A percentile compares a stretch with the other conserved stretches of the same genome.
phyloP scores from a whole-genome alignment of 495 filamentous ascomycete species.

The Podospora pseudocomata region DNA sequence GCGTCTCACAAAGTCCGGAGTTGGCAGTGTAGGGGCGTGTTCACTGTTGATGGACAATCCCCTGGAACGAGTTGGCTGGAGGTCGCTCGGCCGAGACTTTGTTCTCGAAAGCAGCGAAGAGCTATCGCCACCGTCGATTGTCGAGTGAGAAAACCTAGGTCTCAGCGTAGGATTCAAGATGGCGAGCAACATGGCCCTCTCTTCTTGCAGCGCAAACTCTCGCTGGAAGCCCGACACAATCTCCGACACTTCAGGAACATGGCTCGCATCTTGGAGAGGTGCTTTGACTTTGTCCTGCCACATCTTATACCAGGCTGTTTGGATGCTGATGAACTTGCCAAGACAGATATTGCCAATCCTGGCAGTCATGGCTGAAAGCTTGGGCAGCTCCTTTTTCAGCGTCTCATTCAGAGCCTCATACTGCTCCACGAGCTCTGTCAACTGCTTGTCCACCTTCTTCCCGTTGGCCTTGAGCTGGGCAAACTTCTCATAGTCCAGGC shows the following conservation, averaged over 20 bases:
- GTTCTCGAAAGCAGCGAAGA: constrained; percentile 37
- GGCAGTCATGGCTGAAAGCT: constrained; percentile 72
- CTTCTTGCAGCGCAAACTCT: constrained; percentile 64
- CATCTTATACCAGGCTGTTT: constrained; percentile 71
- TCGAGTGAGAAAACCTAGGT: constrained; percentile 45
- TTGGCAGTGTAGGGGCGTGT: constrained; percentile 57
- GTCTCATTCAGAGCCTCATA: constrained; percentile 88
- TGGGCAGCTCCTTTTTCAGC: constrained; percentile 86
- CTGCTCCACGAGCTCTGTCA: constrained; percentile 74
- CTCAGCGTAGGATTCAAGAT: constrained; percentile 47
- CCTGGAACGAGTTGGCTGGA: constrained; percentile 40
- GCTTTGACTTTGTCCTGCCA: constrained; percentile 76
- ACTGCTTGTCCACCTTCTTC: constrained; percentile 76
- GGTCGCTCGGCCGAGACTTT: constrained; percentile 38
- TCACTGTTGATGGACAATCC: constrained; percentile 63
- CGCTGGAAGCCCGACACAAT: constrained; percentile 67
- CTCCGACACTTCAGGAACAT: constrained; percentile 62
- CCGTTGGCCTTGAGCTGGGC: constrained; percentile 60
- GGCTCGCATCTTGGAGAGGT: constrained; percentile 59
- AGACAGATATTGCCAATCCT: constrained; percentile 76
- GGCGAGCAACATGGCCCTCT: constrained; percentile 45
- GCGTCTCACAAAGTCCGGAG: constrained; percentile 53
- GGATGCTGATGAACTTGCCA: constrained; percentile 74
- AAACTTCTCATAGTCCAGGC: constrained; percentile 76
- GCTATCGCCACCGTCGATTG: constrained; percentile 46